Percentiles rank a stretch among this genome's conserved stretches.
Evolutionary conservation across 2,329 filamentous ascomycete genomes (phyloP).

Genomic region (Xylariaceae sp.): DNA sequence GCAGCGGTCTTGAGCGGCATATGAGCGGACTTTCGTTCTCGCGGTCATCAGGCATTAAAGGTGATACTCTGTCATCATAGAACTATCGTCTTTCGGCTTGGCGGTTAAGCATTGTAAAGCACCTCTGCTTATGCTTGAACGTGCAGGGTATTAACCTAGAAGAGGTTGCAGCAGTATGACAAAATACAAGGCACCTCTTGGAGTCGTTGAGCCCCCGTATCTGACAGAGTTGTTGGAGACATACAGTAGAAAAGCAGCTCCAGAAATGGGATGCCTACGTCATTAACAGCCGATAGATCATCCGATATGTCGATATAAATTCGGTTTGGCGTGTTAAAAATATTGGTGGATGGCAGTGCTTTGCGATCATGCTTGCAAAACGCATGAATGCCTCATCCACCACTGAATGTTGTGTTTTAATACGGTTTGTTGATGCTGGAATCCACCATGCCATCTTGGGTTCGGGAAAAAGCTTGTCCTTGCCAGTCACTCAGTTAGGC

Average conservation of each 20-base stretch:
- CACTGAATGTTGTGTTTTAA: not conserved
- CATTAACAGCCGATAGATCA: conserved; percentile 3
- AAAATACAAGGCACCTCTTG: conserved; percentile 2
- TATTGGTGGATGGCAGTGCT: conserved; percentile 14
- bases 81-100: conserved; percentile 7
- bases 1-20: not conserved
- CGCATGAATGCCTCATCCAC: not conserved
- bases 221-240: too few species aligned
- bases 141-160: conserved; percentile 1
- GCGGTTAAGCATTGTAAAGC: conserved; percentile 1
- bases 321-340: not conserved
- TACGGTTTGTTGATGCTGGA: conserved; percentile 15
- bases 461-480: conserved; percentile 1
- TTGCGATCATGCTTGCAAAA: conserved; percentile 19
- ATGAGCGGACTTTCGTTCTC: not conserved
- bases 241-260: too few species aligned
- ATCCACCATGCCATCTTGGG: conserved; percentile 12
- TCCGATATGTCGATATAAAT: not conserved
- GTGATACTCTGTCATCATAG: conserved; percentile 6
- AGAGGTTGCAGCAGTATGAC: conserved; percentile 8
- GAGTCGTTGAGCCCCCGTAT: not conserved
- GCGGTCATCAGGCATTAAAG: conserved; percentile 10
- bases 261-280: not conserved
- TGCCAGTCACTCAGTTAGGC: conserved; percentile 1
- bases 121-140: conserved; percentile 10